Evolutionary conservation across 306 rosid species (phyloP).

Genomic region (Medicago truncatula): MtrunA17r5.0-ANR NC_053043.1:8547001-8547500

Average conservation of each 20-base stretch:
- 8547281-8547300: too few species aligned
- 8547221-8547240: background rate
- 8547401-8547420: background rate
- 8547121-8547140: too few species aligned
- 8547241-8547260: background rate
- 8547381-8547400: background rate
- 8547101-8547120: background rate
- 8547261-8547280: too few species aligned
- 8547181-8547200: too few species aligned
- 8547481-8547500: background rate
- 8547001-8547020: background rate
- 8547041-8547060: background rate
- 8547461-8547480: background rate
- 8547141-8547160: too few species aligned
- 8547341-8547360: too few species aligned
- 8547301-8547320: too few species aligned
- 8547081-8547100: background rate
- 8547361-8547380: background rate
- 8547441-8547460: background rate
- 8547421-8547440: background rate
- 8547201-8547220: background rate
- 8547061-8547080: background rate
- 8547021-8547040: background rate
- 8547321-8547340: too few species aligned
- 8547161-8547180: too few species aligned